Evolutionary conservation across 2,329 filamentous ascomycete species (phyloP), one percentile per base, ranked within the genome.

Genomic region (Fusarium dimerum): DNA sequence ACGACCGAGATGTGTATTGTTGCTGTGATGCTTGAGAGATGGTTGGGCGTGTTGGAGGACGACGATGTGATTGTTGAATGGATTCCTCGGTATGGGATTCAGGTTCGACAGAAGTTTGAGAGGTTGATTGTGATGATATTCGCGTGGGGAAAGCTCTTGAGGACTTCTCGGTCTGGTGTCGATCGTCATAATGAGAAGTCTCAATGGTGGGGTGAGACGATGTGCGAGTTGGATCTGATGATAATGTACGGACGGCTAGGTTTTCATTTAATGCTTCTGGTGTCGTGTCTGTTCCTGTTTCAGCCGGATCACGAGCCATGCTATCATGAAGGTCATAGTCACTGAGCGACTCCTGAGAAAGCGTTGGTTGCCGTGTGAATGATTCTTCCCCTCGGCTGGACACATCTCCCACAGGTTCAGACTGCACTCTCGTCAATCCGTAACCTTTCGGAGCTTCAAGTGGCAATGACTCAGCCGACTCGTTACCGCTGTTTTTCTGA

Each of bases 341-440:
- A 13, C 59, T 53, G 15, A 67, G 47, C 12, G 70, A 65, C 26
- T 83, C 79, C 54, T 76, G 73, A 32, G 77, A 75, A 57, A 78
- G 78, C 40, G 76, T 77, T 48, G 79, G 76, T 57, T 79, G 74
- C 54, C 76, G 71, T 50, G 79, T 71, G 18, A 79, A 72, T 34
- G 77, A 71, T 50, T 75, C 68, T 11, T 73, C 76, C 10, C 86
- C 84, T 9, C 84, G 77, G 11, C 86, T 88, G 64, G 84, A 87
- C 61, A 87, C 66, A 15, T 69, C 66, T 34, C 63, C 48, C 30
- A 67, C 47, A 3, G 89, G 87, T 64, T 93, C 90, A 5, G 90
- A 90, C 65, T 88, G 83, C 1, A 89, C 83, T 59, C 85, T 80
- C 6, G 78, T 74, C 34, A 91, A 71, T 7, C 76, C 75, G 48